Evolutionary conservation across 768 basidiomycete species (phyloP), one percentile per base, ranked within the genome.

Genomic region (Solioccasus polychromus): DNA sequence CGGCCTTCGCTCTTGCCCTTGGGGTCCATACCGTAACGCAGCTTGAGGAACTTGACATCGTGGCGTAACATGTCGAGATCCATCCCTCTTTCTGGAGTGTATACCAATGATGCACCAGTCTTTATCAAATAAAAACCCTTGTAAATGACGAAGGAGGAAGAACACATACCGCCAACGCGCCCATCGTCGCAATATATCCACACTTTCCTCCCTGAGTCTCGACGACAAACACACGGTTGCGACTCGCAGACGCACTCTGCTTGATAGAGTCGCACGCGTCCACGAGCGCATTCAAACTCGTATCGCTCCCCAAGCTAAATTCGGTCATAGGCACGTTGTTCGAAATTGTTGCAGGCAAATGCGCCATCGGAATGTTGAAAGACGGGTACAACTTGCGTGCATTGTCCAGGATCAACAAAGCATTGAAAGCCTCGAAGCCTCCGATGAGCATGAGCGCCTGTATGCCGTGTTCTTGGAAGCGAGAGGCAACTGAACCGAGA

Each of bases 301-400:
- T 99, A 62, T 99, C 96, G 56, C 85, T 88, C 36, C 96, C 96
- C 48, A 99, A 70, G 64, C 91, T 94, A 69, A 89, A 92, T 63
- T 98, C 94, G 39, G 95, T 97, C 74, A 97, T 67, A 3, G 96
- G 96, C 11, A 99, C 96, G 56, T 99, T 99, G 71, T 99, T 99
- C 55, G 90, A 93, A 62, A 99, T 87, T 39, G 93, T 96, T 30
- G 95, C 96, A 2, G 96, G 96, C 8, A 99, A 75, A 64, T 97
- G 93, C 23, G 84, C 87, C 80, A 99, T 89, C 14, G 96, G 96
- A 51, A 99, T 88, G 54, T 92, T 87, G 76, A 98, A 90, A 39
- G 87, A 80, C 29, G 94, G 92, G 64, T 98, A 97, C 54, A 81
- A 68, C 54, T 80, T 79, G 53, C 94, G 71, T 5, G 81, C 92